Percentiles rank a stretch among this genome's conserved stretches.
Conservation (phyloP, 345 rosid genomes). For the Geranium brycei region DNA sequence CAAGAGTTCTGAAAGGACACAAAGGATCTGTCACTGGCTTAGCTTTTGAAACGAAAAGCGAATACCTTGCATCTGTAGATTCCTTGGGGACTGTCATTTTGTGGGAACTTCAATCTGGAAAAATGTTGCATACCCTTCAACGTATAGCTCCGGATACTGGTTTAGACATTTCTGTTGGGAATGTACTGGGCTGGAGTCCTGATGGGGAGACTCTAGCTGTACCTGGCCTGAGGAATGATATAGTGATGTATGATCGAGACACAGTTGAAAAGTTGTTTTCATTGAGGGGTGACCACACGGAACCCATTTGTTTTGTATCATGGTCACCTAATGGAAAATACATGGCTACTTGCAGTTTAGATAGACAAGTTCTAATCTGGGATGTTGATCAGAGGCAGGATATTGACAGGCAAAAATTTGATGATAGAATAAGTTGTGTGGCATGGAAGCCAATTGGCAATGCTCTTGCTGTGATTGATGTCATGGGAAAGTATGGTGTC, state of each 20-base stretch:
- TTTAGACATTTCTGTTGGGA: constrained; percentile 42
- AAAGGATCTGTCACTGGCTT: constrained; percentile 76
- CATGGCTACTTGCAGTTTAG: constrained; percentile 81
- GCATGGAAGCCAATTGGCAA: constrained; percentile 84
- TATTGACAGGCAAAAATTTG: constrained; percentile 75
- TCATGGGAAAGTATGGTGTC: constrained; percentile 58
- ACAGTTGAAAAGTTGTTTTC: constrained; percentile 79
- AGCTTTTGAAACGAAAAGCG: constrained; percentile 69
- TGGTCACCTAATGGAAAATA: constrained; percentile 97
- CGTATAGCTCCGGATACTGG: constrained; percentile 57
- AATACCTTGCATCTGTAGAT: constrained; percentile 76
- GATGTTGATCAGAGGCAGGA: constrained; percentile 75
- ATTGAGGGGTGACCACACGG: constrained; percentile 66
- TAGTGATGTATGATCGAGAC: constrained; percentile 85
- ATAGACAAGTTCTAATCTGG: constrained; percentile 82
- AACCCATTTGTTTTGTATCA: constrained; percentile 54
- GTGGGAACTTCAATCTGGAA: constrained; percentile 84
- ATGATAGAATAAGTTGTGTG: constrained; percentile 64
- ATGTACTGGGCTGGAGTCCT: constrained; percentile 82
- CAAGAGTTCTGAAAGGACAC: constrained; percentile 78
- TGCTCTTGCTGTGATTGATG: constrained; percentile 81
- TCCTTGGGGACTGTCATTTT: constrained; percentile 64
- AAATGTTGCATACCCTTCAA: constrained; percentile 41
- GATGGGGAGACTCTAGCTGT: constrained; percentile 80
- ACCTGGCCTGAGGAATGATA: constrained; percentile 76